These are phyloP conservation scores for Fragaria ananassa DNA, from an alignment of 306 rosid species.

Conservation along the genomic window DNA sequence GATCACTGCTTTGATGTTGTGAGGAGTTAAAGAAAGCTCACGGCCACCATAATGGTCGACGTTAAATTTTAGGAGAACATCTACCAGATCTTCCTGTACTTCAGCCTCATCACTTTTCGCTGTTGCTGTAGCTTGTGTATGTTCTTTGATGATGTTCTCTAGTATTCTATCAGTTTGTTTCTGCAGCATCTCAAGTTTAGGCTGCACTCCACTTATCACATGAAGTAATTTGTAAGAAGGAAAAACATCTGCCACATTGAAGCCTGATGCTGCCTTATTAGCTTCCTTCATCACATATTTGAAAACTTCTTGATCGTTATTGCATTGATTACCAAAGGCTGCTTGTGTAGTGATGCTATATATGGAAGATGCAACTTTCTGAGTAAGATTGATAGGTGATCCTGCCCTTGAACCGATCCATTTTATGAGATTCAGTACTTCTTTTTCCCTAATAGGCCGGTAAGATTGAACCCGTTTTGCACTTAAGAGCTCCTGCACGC, in stretches of 20 bases:
- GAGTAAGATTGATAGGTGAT: slow-evolving; percentile 22
- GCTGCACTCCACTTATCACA: slow-evolving; percentile 13
- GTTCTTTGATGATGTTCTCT: slow-evolving; percentile 17
- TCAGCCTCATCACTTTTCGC: background rate
- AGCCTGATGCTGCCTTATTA: slow-evolving; percentile 7
- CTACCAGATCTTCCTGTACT: slow-evolving; percentile 6
- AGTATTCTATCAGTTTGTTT: slow-evolving; percentile 7
- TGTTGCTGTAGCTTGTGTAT: background rate
- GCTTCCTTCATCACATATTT: background rate
- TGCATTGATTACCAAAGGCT: slow-evolving; percentile 35
- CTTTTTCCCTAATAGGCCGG: slow-evolving; percentile 39
- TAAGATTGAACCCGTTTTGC: slow-evolving; percentile 40
- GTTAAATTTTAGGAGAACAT: slow-evolving; percentile 19
- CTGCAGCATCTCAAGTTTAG: slow-evolving; percentile 28
- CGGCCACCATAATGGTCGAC: background rate
- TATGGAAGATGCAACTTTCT: slow-evolving; percentile 14
- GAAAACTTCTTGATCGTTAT: slow-evolving; percentile 25
- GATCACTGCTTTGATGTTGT: slow-evolving; percentile 5
- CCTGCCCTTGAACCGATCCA: slow-evolving; percentile 10
- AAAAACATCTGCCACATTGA: slow-evolving; percentile 33
- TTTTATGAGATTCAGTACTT: slow-evolving; percentile 6
- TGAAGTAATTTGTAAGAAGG: slow-evolving; percentile 39
- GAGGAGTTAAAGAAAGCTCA: background rate
- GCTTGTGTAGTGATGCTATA: slow-evolving; percentile 24
- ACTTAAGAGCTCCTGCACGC: slow-evolving; percentile 33